Evolutionary conservation across 2,329 filamentous ascomycete species (phyloP).

Genomic region (Calonectria hawksworthii): DNA sequence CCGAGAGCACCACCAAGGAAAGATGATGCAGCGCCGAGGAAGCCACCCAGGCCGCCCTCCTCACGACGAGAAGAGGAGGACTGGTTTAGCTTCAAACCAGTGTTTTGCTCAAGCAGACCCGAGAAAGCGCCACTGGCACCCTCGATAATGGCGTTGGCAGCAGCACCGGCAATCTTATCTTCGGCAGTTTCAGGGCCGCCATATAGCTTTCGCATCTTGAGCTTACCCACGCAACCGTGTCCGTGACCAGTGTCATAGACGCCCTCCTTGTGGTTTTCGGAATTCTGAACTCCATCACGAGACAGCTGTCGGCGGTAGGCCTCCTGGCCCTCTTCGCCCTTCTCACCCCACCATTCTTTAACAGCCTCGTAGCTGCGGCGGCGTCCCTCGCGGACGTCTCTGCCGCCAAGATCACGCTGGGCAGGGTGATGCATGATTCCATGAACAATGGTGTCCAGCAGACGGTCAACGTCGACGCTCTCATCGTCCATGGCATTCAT

Average conservation of each 20-base stretch:
- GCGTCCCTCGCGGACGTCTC: slow-evolving; percentile 81
- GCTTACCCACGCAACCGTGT: slow-evolving; percentile 84
- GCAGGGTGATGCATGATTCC: slow-evolving; percentile 93
- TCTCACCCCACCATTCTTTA: slow-evolving; percentile 84
- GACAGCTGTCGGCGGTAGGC: slow-evolving; percentile 82
- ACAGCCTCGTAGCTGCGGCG: slow-evolving; percentile 84
- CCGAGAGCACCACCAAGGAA: slow-evolving; percentile 75
- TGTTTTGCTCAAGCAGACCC: slow-evolving; percentile 60
- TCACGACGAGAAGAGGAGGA: slow-evolving; percentile 54
- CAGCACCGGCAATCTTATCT: slow-evolving; percentile 69
- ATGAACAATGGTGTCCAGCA: slow-evolving; percentile 81
- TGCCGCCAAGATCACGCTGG: slow-evolving; percentile 76
- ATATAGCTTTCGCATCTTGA: slow-evolving; percentile 81
- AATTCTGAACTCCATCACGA: slow-evolving; percentile 81
- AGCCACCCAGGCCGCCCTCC: slow-evolving; percentile 75
- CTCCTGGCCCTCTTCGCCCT: slow-evolving; percentile 67
- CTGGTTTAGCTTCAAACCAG: slow-evolving; percentile 58
- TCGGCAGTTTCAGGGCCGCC: slow-evolving; percentile 63
- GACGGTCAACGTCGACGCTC: slow-evolving; percentile 74
- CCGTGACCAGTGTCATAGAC: slow-evolving; percentile 87
- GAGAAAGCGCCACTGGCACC: slow-evolving; percentile 69
- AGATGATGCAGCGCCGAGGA: slow-evolving; percentile 78
- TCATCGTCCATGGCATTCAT: slow-evolving; percentile 92
- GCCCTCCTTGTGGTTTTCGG: slow-evolving; percentile 89
- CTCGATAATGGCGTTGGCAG: slow-evolving; percentile 69